Evolutionary conservation across 192 early-diverging fungal species (phyloP).

Genomic region (Podila epigama): DNA sequence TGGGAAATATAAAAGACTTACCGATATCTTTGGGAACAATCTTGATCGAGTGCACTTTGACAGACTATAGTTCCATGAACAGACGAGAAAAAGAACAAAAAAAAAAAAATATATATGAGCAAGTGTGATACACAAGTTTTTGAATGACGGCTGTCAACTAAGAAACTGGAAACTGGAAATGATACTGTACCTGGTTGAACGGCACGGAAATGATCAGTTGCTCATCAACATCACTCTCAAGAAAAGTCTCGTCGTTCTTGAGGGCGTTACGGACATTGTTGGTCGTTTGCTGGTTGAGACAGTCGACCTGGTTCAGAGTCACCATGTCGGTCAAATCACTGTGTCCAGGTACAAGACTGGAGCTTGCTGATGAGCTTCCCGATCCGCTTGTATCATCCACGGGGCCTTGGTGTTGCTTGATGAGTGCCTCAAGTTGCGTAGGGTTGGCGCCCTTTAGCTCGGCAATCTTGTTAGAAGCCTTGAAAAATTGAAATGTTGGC

Average conservation of each 20-base stretch:
- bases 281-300: constrained; percentile 86
- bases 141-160: no score
- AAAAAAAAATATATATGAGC: constrained; percentile 11
- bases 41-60: constrained; percentile 76
- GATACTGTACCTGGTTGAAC: constrained; percentile 75
- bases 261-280: constrained; percentile 82
- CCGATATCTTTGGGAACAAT: constrained; percentile 57
- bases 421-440: constrained; percentile 67
- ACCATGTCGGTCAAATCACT: constrained; percentile 70
- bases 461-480: constrained; percentile 73
- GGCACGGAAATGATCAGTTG: constrained; percentile 88
- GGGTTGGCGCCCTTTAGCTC: constrained; percentile 86
- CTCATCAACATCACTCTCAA: constrained; percentile 96
- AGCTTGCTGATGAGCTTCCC: constrained; percentile 17
- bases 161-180: no score
- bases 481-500: constrained; percentile 90
- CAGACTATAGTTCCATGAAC: constrained; percentile 33
- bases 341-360: constrained; percentile 52
- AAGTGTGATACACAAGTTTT: not conserved
- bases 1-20: not conserved
- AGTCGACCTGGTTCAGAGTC: constrained; percentile 75
- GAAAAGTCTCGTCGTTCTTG: constrained; percentile 66
- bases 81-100: not conserved
- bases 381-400: constrained; percentile 34
- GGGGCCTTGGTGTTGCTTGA: constrained; percentile 70